Evolutionary conservation across 2,329 filamentous ascomycete species (phyloP), one percentile per base, ranked within the genome.

Genomic region (Pseudocercospora fuligena): DNA sequence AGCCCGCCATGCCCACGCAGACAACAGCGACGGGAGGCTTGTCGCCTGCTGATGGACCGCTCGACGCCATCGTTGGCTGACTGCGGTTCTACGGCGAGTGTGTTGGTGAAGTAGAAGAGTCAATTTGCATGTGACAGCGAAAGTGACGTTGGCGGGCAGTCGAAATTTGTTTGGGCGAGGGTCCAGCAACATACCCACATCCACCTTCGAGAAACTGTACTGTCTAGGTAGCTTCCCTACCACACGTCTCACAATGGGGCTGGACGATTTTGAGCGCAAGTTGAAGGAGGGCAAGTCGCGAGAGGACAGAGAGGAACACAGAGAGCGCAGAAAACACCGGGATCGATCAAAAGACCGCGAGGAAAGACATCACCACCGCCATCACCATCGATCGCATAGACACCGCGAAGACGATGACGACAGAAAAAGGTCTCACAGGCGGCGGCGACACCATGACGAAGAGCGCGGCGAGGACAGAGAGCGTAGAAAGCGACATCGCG

Each of bases 1-100:
- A 97, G 74, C 95, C 94, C 75, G 95, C 95, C 94, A 98, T 98
- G 84, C 95, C 95, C 58, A 99, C 90, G 80, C 94, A 97, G 75
- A 98, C 93, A 67, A 99, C 90, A 68, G 92, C 88, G 54, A 92
- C 89, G 47, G 93, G 92, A 69, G 85, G 81, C 66, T 67, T 63
- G 4, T 43, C 36, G 58, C 63, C 54, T n/a, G 54, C 31, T 8
- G 49, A 49, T n/a, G 65, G n/a, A 29, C 64, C 23, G 7, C 61
- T 21, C 36, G 63, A 62, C 5, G 70, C 67, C 63, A 71, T 69
- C 49, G 16, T 16, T 47, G 19, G 31, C 36, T 19, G 14, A n/a
- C 6, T 3, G 7, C 7, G 5, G 2, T 19, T 63, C 33, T 23
- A 23, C 16, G 14, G 12, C 9, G 46, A 19, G 16, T 14, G 14